Conservation (phyloP, 306 rosid species). For the Prunus dulcis region DNA sequence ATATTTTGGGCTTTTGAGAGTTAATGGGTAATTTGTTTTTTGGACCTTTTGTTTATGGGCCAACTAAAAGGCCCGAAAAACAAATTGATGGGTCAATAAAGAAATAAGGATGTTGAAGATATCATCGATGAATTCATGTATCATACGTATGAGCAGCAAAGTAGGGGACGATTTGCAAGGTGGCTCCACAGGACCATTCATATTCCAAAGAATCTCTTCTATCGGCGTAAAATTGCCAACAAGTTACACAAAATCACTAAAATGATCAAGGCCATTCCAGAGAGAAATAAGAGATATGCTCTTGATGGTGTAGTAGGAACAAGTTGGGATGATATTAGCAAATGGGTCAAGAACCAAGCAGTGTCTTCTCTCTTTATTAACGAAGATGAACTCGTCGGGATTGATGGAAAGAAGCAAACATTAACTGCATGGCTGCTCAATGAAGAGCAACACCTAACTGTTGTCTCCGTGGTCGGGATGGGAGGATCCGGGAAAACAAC, state of each 20-base stretch:
- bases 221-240: background rate
- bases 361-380: background rate
- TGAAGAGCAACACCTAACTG: background rate
- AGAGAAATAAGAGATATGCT: background rate
- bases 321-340: background rate
- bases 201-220: background rate
- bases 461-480: background rate
- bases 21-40: no score
- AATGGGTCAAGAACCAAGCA: background rate
- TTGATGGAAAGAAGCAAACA: background rate
- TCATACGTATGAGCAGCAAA: background rate
- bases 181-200: background rate
- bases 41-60: no score
- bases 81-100: no score
- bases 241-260: background rate
- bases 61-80: no score
- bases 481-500: background rate
- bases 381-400: conserved; percentile 9
- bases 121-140: conserved; percentile 15
- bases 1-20: no score
- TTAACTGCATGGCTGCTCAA: background rate
- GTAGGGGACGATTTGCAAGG: background rate
- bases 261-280: conserved; percentile 4
- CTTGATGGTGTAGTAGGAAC: background rate
- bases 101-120: conserved; percentile 18